phyloP scores from a whole-genome alignment of 2,329 filamentous ascomycete genomes.

The Ceratocystis cacaofunesta region DNA sequence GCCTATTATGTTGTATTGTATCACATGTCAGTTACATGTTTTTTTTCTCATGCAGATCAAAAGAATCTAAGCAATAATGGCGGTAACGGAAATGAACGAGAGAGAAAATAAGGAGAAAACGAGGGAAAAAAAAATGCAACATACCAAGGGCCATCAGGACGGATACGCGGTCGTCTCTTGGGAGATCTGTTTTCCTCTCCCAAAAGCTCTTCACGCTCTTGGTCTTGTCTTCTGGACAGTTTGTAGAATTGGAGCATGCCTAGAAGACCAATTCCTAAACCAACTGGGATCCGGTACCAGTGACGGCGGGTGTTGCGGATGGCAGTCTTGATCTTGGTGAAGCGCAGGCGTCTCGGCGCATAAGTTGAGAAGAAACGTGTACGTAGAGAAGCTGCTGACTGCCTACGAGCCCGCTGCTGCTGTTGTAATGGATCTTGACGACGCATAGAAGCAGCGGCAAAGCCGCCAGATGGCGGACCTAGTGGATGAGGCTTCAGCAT shows the following conservation, averaged over 20 bases:
- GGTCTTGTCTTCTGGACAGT: constrained; percentile 38
- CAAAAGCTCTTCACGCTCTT: constrained; percentile 16
- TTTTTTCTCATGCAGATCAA: not conserved
- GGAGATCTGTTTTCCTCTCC: constrained; percentile 22
- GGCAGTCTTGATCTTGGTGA: constrained; percentile 15
- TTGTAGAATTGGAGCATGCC: constrained; percentile 75
- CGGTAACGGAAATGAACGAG: not conserved
- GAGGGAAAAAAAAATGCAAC: constrained; percentile 15
- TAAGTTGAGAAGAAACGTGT: constrained; percentile 14
- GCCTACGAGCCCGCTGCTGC: constrained; percentile 6
- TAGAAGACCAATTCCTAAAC: constrained; percentile 70
- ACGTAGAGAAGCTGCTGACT: constrained; percentile 7
- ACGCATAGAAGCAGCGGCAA: constrained; percentile 15
- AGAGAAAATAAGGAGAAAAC: not conserved
- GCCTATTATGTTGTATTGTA: constrained; percentile 32
- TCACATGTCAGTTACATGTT: constrained; percentile 14
- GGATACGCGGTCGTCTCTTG: constrained; percentile 45
- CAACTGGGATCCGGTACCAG: constrained; percentile 85
- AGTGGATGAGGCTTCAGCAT: constrained; percentile 16
- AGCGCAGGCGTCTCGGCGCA: constrained; percentile 12
- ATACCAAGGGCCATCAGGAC: constrained; percentile 73
- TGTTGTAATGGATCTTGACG: constrained; percentile 3
- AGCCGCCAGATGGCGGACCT: constrained; percentile 13
- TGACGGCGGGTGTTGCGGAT: constrained; percentile 26
- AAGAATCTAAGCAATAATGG: constrained; percentile 3